A percentile compares a stretch with the other conserved stretches of the same genome.
Conservation (phyloP, 208 protist genomes). For the Vickermania spadyakhi region DNA sequence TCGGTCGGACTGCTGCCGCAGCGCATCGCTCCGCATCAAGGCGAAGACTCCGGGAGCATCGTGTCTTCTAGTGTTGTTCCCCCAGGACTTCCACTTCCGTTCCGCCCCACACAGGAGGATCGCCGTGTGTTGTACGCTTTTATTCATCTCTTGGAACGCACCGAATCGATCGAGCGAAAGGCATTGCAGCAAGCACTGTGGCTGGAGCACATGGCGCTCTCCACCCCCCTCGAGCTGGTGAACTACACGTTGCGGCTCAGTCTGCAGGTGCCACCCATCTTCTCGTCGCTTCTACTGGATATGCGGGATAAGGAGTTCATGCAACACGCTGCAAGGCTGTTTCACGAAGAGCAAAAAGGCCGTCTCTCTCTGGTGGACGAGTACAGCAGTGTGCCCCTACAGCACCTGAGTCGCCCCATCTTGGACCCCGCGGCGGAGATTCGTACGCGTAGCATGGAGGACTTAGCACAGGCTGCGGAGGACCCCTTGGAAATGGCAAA, state of each 20-base stretch:
- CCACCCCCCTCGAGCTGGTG: slow-evolving; percentile 13
- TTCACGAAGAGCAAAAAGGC: slow-evolving; percentile 34
- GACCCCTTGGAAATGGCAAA: slow-evolving; percentile 10
- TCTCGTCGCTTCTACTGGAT: slow-evolving; percentile 31
- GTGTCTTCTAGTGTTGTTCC: too few relatives aligned
- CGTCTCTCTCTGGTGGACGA: slow-evolving; percentile 33
- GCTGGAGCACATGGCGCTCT: slow-evolving; percentile 17
- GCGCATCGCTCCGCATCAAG: too few relatives aligned
- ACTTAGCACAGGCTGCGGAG: slow-evolving; percentile 8
- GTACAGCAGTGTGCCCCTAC: slow-evolving; percentile 54
- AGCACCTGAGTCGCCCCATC: slow-evolving; percentile 40
- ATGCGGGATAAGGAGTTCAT: slow-evolving; percentile 30
- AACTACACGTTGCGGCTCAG: slow-evolving; percentile 12
- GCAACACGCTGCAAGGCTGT: slow-evolving; percentile 42
- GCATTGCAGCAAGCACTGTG: slow-evolving; percentile 31
- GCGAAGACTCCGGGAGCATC: too few relatives aligned
- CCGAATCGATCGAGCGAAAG: slow-evolving; percentile 56
- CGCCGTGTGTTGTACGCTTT: slow-evolving; percentile 14
- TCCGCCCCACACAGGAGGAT: not conserved
- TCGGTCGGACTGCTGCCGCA: too few relatives aligned
- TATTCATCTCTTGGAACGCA: slow-evolving; percentile 40
- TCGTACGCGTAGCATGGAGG: slow-evolving; percentile 23
- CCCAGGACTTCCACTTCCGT: too few relatives aligned
- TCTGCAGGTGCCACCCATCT: slow-evolving; percentile 36
- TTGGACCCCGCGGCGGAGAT: slow-evolving; percentile 29